Evolutionary conservation across 2,329 filamentous ascomycete genomes (phyloP), one percentile per base, ranked within the genome.

Genomic region (Penicillium olsonii): DNA sequence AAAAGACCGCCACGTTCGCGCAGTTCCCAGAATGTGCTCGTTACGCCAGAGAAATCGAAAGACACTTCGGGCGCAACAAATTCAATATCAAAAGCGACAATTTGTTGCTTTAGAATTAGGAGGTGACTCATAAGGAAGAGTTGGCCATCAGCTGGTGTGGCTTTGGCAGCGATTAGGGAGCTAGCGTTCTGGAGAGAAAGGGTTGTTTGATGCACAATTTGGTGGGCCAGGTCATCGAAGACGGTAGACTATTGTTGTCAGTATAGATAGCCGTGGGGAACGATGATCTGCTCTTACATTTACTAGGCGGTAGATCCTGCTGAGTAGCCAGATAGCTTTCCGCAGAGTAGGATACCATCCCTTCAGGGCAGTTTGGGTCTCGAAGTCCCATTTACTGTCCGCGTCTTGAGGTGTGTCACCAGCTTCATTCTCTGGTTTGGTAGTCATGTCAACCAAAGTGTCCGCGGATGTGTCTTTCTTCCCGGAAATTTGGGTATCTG

Each of bases 101-200:
- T 88, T 68, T 96, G 90, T 67, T 96, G 95, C 71, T 97, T 97
- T 43, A 99, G 82, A 42, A 96, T 87, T 42, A 99, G 86, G 2
- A 99, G 81, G 67, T 99, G 96, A 61, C 92, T 94, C 62, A 99
- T 87, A 64, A 96, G 85, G 72, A 99, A 99, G 4, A 99, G 80
- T 59, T 96, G 88, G 0, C 88, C 83, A 66, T 97, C 91, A 2
- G 82, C 80, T 67, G 75, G 75, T n/a, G 71, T 70, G 18, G 80
- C 77, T 48, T 83, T 84, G 29, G 80, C 80, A 48, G 84, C 81
- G 59, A 95, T 87, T 52, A 83, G 82, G 5, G 80, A 75, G 58
- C 91, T 88, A 22, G 90, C 92, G 42, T 85, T 81, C 55, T 91
- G 83, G 15, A 99, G 81, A 3, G 92, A 91, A 43, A 87, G 75